phyloP scores from a whole-genome alignment of 768 basidiomycete genomes.

The Hortiboletus flavorubellus region DNA sequence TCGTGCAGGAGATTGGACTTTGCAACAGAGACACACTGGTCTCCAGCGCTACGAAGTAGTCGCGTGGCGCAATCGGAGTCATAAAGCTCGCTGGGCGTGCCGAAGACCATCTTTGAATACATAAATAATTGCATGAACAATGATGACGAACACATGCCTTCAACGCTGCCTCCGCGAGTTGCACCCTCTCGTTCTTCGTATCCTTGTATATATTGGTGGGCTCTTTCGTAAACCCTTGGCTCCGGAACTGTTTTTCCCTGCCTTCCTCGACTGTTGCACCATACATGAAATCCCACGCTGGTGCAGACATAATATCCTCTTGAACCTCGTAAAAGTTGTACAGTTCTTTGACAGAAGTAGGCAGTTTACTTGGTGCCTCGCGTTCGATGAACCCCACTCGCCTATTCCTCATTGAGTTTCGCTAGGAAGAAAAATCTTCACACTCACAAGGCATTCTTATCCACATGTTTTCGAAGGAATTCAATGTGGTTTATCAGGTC shows the following conservation, averaged over 20 bases:
- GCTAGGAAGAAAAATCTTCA: not conserved
- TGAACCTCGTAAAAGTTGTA: constrained; percentile 46
- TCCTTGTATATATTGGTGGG: constrained; percentile 29
- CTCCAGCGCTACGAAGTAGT: constrained; percentile 55
- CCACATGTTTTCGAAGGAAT: constrained; percentile 75
- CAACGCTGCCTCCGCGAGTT: constrained; percentile 63
- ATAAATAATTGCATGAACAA: not conserved
- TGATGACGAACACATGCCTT: constrained; percentile 47
- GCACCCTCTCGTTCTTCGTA: constrained; percentile 36
- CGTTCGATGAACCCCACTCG: constrained; percentile 60
- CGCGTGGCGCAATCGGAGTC: constrained; percentile 54
- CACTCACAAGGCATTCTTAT: constrained; percentile 84
- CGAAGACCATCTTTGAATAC: constrained; percentile 64
- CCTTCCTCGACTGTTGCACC: constrained; percentile 67
- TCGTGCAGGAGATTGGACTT: constrained; percentile 59
- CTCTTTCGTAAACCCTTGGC: constrained; percentile 50
- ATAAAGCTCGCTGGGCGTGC: constrained; percentile 68
- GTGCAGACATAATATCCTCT: constrained; percentile 40
- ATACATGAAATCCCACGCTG: constrained; percentile 75
- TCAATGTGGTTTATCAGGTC: constrained; percentile 77
- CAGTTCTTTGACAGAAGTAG: constrained; percentile 43
- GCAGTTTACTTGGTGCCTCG: constrained; percentile 38
- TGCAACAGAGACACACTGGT: constrained; percentile 52
- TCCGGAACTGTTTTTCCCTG: constrained; percentile 65
- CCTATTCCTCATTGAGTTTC: constrained; percentile 34